Evolutionary conservation across 306 rosid species (phyloP), one percentile per base, ranked within the genome.

Genomic region (Sicyos edulis): DNA sequence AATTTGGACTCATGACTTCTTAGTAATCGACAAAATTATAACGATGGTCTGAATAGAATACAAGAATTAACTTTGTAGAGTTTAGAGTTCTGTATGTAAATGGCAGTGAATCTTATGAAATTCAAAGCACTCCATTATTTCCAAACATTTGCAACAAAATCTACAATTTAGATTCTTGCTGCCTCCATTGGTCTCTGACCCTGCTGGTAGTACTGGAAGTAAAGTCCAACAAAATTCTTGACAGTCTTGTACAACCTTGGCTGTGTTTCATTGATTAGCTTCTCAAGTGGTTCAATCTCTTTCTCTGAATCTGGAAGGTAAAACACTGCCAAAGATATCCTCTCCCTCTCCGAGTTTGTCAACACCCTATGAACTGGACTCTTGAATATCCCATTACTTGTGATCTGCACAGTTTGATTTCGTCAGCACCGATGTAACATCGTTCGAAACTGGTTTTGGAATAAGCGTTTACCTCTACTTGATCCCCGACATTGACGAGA

Each of bases 401-500:
- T 52, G 34, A 80, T 76, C 84, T 50, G n/a, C 54, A 42, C 44
- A 37, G 8, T 6, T 37, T 37, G 6, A 37, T 37, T 37, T 37
- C 44, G 6, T 37, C 44, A 37, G 44, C 8, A 37, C 37, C 5
- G 37, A 4, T 32, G 44, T 37, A 32, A 37, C 8, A 37, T 37
- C 44, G 44, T 37, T 37, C 8, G 44, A 37, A 37, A 37, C 4
- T 37, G 44, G 8, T 37, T 37, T 6, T 6, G 6, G 44, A 37
- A 37, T 6, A 47, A 47, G 32, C 10, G 15, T 4, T 56, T 81
- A 90, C 96, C 93, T 90, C 93, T 14, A 71, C 76, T 83, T 88
- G 96, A 74, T 92, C 97, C 65, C 97, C 97, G 49, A 92, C 83
- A 50, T 92, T 89, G 58, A 92, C 59, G 70, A 89, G 40, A 12